Evolutionary conservation across 805 yeast genomes (phyloP).

Genomic region (Yamadazyma endophytica): DNA sequence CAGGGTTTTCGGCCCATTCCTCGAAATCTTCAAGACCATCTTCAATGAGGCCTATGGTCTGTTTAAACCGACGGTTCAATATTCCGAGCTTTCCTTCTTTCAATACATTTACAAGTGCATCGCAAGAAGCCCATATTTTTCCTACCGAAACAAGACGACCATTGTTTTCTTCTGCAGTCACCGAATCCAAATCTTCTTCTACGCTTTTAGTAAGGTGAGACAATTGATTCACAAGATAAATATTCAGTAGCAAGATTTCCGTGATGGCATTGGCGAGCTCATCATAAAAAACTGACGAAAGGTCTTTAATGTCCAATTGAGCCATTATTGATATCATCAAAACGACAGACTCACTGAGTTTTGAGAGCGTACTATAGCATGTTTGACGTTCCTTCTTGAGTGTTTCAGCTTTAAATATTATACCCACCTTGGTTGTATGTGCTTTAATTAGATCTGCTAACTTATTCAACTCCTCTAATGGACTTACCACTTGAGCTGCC

Average conservation of each 20-base stretch:
- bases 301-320: conserved; percentile 21
- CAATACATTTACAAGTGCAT: conserved; percentile 37
- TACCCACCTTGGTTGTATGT: conserved; percentile 73
- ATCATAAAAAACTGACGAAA: conserved; percentile 37
- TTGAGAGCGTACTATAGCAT: conserved; percentile 46
- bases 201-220: conserved; percentile 13
- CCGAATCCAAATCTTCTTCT: conserved; percentile 1
- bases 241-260: conserved; percentile 15
- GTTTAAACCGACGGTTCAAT: conserved; percentile 43
- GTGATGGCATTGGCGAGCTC: conserved; percentile 23
- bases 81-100: conserved; percentile 52
- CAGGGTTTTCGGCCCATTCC: conserved; percentile 67
- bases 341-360: conserved; percentile 41
- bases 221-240: conserved; percentile 24
- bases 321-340: conserved; percentile 40
- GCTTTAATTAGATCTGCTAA: conserved; percentile 60
- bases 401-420: conserved; percentile 61
- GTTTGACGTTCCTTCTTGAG: conserved; percentile 40
- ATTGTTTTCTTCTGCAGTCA: conserved; percentile 15
- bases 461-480: conserved; percentile 57
- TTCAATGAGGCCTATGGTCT: conserved; percentile 43
- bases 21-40: conserved; percentile 64
- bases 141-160: conserved; percentile 17
- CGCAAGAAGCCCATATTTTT: conserved; percentile 67
- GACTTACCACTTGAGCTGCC: conserved; percentile 35